Percentiles rank a stretch among this genome's conserved stretches.
Evolutionary conservation across 306 rosid species (phyloP).

Genomic region (Macrotyloma uniflorum): DNA sequence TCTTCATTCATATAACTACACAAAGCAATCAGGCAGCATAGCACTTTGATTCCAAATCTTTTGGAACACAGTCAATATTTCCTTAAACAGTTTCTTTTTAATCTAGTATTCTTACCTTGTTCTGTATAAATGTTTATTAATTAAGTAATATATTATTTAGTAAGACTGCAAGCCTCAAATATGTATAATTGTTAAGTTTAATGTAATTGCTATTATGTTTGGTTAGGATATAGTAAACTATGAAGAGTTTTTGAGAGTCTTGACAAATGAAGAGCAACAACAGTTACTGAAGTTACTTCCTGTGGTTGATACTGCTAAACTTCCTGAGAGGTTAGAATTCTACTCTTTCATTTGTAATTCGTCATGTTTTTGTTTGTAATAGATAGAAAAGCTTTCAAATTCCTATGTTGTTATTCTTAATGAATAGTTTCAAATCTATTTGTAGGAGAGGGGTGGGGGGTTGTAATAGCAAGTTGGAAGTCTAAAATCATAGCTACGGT

Average conservation of each 20-base stretch:
- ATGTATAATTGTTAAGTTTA: constrained; percentile 32
- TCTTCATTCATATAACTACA: constrained; percentile 10
- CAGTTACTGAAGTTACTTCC: constrained; percentile 81
- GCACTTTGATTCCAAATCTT: constrained; percentile 3
- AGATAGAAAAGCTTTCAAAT: constrained; percentile 1
- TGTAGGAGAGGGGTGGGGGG: background rate
- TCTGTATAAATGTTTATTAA: constrained; percentile 9
- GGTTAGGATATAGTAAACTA: constrained; percentile 74
- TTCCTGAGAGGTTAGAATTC: constrained; percentile 80
- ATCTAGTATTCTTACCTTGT: constrained; percentile 1
- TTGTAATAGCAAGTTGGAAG: background rate
- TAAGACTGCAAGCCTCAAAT: background rate
- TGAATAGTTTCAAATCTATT: background rate
- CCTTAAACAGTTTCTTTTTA: background rate
- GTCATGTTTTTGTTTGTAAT: background rate
- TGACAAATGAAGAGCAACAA: constrained; percentile 91
- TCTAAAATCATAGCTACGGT: background rate
- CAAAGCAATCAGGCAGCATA: constrained; percentile 29
- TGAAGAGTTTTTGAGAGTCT: constrained; percentile 72
- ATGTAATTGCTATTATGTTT: constrained; percentile 41
- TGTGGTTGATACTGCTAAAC: constrained; percentile 64
- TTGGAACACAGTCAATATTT: background rate
- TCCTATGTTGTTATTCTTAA: background rate
- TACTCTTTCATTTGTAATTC: constrained; percentile 25
- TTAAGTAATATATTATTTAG: background rate